These are phyloP conservation scores for Daldinia concentrica DNA, from an alignment of 495 filamentous ascomycete genomes.

Conservation along the genomic window DNA sequence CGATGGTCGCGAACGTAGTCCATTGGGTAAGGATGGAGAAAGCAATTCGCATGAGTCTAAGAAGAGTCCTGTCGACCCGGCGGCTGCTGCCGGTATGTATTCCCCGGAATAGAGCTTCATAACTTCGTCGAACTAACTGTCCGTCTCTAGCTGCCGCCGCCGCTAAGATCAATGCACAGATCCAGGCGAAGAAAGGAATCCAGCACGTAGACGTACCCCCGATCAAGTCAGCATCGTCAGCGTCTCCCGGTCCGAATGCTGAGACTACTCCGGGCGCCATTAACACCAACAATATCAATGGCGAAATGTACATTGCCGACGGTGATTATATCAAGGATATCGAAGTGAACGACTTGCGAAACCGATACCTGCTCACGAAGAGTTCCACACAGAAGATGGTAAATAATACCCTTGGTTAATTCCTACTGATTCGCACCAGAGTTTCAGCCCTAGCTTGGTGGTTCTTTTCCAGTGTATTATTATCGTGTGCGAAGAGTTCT, in stretches of 20 bases:
- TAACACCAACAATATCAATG: slow-evolving; percentile 69
- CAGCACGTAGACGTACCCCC: slow-evolving; percentile 95
- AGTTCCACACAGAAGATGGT: slow-evolving; percentile 99
- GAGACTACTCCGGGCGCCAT: slow-evolving; percentile 47
- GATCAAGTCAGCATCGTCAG: slow-evolving; percentile 65
- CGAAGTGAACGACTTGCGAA: slow-evolving; percentile 97
- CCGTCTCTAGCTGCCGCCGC: slow-evolving; percentile 79
- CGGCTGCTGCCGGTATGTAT: slow-evolving; percentile 82
- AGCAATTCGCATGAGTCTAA: slow-evolving; percentile 59
- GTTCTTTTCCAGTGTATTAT: slow-evolving; percentile 50
- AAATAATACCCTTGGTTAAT: slow-evolving; percentile 77
- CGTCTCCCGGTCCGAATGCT: slow-evolving; percentile 30
- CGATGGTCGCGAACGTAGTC: slow-evolving; percentile 83
- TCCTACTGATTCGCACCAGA: slow-evolving; percentile 82
- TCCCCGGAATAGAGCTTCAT: background rate
- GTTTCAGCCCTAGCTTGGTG: slow-evolving; percentile 51
- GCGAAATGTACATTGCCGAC: slow-evolving; percentile 91
- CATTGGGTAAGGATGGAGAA: slow-evolving; percentile 66
- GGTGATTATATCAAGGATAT: slow-evolving; percentile 98
- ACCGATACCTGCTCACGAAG: slow-evolving; percentile 97
- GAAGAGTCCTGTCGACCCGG: slow-evolving; percentile 69
- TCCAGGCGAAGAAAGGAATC: slow-evolving; percentile 91
- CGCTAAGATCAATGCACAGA: slow-evolving; percentile 90
- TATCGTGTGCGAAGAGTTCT: slow-evolving; percentile 71
- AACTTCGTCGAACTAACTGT: slow-evolving; percentile 34